Evolutionary conservation across 2,329 filamentous ascomycete species (phyloP).

Genomic region (Pseudohalonectria lignicola): DNA sequence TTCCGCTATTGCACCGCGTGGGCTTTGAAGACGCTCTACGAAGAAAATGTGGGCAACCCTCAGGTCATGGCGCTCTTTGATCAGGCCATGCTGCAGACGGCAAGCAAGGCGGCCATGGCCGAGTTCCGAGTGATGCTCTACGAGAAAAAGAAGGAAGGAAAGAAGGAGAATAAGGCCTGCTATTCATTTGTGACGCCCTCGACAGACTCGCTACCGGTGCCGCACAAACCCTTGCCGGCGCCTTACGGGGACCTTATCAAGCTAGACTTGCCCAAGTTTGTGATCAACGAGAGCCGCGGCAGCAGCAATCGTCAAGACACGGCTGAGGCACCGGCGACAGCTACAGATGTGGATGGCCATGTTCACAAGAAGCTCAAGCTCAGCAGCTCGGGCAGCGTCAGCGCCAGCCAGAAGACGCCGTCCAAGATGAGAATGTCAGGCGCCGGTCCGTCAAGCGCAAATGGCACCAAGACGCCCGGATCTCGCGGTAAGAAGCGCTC

Average conservation of each 20-base stretch:
- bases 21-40: constrained; percentile 48
- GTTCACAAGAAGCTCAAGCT: constrained; percentile 25
- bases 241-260: constrained; percentile 37
- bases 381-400: constrained; percentile 3
- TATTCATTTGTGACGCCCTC: constrained; percentile 42
- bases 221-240: constrained; percentile 33
- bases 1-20: constrained; percentile 51
- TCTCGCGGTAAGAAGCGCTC: constrained; percentile 12
- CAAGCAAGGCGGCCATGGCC: constrained; percentile 36
- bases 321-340: background rate
- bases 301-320: background rate
- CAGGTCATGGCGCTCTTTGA: constrained; percentile 46
- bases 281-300: constrained; percentile 4
- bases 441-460: constrained; percentile 2
- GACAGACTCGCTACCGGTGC: constrained; percentile 28
- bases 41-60: constrained; percentile 40
- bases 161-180: constrained; percentile 37
- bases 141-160: constrained; percentile 45
- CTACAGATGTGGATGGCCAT: constrained; percentile 14
- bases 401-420: constrained; percentile 8
- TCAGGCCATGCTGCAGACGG: constrained; percentile 45
- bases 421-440: constrained; percentile 5
- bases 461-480: constrained; percentile 2
- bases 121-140: constrained; percentile 40
- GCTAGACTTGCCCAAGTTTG: constrained; percentile 23